A percentile compares a stretch with the other conserved stretches of the same genome.
These are phyloP conservation scores for Nyssa sinensis DNA, from an alignment of 148 eudicot species.

Conservation along the genomic window DNA sequence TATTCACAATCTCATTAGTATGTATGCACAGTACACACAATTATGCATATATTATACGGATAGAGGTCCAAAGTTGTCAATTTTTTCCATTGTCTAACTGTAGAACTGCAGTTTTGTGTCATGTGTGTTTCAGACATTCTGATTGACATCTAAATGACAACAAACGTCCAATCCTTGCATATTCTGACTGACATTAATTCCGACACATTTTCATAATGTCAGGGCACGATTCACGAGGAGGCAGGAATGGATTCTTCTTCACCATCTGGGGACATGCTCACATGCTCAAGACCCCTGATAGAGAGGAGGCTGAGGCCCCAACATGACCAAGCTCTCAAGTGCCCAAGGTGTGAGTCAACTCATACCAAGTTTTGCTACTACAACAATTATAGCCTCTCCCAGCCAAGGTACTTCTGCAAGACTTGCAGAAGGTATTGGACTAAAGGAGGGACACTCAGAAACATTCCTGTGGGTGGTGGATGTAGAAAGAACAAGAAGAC, in stretches of 20 bases:
- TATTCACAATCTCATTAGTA: too few species aligned
- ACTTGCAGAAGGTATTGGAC: slow-evolving; percentile 93
- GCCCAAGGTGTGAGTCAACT: slow-evolving; percentile 80
- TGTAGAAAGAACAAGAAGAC: slow-evolving; percentile 77
- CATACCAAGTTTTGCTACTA: slow-evolving; percentile 93
- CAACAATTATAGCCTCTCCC: slow-evolving; percentile 89
- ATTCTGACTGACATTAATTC: background rate
- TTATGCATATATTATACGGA: too few species aligned
- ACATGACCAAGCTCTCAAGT: slow-evolving; percentile 69
- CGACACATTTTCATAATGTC: slow-evolving; percentile 5
- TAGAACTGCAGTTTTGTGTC: too few species aligned
- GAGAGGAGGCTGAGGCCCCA: slow-evolving; percentile 75
- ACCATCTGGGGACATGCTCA: slow-evolving; percentile 55
- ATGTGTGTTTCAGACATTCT: too few species aligned
- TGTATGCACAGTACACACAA: too few species aligned
- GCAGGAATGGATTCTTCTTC: slow-evolving; percentile 45
- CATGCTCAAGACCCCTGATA: slow-evolving; percentile 64
- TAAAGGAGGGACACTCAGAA: slow-evolving; percentile 77
- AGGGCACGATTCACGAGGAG: slow-evolving; percentile 37
- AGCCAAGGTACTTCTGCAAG: slow-evolving; percentile 89
- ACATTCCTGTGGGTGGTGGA: slow-evolving; percentile 90
- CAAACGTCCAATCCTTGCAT: background rate
- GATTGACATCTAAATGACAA: too few species aligned
- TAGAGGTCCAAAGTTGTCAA: too few species aligned
- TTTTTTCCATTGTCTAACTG: too few species aligned